Evolutionary conservation across 2,329 filamentous ascomycete species (phyloP).

Genomic region (Macroventuria anomochaeta): DNA sequence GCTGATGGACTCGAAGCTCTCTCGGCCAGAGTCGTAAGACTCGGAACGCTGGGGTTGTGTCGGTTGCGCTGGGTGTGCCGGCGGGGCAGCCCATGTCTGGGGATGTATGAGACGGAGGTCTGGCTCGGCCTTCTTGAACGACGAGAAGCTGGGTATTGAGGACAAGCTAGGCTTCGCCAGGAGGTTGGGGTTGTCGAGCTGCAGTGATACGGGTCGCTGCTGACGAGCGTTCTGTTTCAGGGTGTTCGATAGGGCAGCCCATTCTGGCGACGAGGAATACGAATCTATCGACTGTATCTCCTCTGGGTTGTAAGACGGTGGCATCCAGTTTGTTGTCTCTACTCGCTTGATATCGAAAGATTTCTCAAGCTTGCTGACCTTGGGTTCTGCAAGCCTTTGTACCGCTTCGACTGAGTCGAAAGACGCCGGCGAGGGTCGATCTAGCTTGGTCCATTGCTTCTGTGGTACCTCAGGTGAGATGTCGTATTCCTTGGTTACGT

Average conservation of each 20-base stretch:
- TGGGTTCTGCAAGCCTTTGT: conserved; percentile 19
- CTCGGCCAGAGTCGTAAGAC: conserved; percentile 10
- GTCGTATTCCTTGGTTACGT: conserved; percentile 15
- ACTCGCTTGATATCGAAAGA: conserved; percentile 26
- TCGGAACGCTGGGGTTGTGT: conserved; percentile 21
- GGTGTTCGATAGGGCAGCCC: conserved; percentile 29
- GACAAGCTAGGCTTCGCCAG: conserved; percentile 10
- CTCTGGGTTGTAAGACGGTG: conserved; percentile 29
- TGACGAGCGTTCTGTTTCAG: conserved; percentile 25
- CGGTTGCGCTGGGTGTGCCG: conserved; percentile 18
- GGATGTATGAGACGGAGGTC: conserved; percentile 23
- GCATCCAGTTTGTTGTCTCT: conserved; percentile 21
- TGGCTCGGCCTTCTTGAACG: conserved; percentile 24
- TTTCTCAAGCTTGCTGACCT: conserved; percentile 21
- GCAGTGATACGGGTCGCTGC: conserved; percentile 24
- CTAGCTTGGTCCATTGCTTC: conserved; percentile 28
- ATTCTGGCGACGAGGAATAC: conserved; percentile 31
- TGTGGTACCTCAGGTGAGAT: conserved; percentile 21
- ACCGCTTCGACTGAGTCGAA: conserved; percentile 25
- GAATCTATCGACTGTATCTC: conserved; percentile 18
- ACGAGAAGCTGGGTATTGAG: conserved; percentile 23
- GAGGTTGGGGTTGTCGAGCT: conserved; percentile 19
- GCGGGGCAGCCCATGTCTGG: conserved; percentile 23
- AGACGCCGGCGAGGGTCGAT: conserved; percentile 25
- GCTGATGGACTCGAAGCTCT: conserved; percentile 23